Evolutionary conservation across 208 protist species (phyloP).

Genomic region (Trypanosoma caninum): DNA sequence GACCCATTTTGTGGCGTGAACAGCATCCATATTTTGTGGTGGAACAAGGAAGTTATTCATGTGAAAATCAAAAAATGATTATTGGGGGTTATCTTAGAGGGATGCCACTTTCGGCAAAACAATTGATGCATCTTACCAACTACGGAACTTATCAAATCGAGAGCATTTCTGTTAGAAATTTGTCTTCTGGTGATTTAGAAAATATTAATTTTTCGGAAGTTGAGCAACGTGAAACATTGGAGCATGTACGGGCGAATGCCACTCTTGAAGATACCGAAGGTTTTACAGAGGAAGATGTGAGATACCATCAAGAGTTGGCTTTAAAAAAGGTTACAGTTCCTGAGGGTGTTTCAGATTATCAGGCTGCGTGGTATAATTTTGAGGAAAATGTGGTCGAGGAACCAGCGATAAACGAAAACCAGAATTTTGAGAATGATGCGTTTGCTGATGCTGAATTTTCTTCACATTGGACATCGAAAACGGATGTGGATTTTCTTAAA

Average conservation of each 20-base stretch:
- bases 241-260: constrained; percentile 72
- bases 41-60: constrained; percentile 46
- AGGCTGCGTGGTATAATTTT: constrained; percentile 74
- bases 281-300: constrained; percentile 71
- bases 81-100: constrained; percentile 71
- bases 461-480: constrained; percentile 73
- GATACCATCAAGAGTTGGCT: constrained; percentile 40
- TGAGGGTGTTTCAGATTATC: constrained; percentile 63
- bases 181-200: constrained; percentile 22
- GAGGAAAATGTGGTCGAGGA: constrained; percentile 46
- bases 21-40: constrained; percentile 81
- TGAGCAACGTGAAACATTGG: constrained; percentile 61
- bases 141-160: constrained; percentile 85
- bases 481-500: constrained; percentile 82
- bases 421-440: constrained; percentile 38
- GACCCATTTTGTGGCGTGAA: constrained; percentile 76
- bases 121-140: constrained; percentile 86
- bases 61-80: constrained; percentile 44
- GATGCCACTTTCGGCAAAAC: constrained; percentile 66
- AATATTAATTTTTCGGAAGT: constrained; percentile 50
- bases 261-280: constrained; percentile 68
- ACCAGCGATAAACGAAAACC: neutral
- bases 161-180: constrained; percentile 30
- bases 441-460: constrained; percentile 53
- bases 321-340: constrained; percentile 58